Conservation (phyloP, 306 rosid species). For the Casuarina equisetifolia region DNA sequence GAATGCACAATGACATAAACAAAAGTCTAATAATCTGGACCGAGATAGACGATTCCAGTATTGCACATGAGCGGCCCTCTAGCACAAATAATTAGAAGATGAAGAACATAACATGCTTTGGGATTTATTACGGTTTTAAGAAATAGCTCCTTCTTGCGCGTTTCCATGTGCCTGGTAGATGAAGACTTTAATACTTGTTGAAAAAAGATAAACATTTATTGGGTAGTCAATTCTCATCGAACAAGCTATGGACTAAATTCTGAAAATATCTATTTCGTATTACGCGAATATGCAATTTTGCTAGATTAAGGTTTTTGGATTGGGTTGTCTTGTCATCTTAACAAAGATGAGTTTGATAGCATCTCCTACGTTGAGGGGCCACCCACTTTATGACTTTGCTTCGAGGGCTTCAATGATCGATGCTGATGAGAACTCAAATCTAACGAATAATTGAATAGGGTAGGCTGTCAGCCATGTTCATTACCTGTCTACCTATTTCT, state of each 20-base stretch:
- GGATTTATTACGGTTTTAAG: conserved; percentile 12
- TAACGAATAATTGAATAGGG: not conserved
- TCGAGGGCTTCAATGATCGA: too few relatives aligned
- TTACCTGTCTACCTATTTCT: not conserved
- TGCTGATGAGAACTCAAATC: not conserved
- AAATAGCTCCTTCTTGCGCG: conserved; percentile 18
- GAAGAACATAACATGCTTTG: not conserved
- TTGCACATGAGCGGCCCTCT: not conserved
- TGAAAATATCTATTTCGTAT: not conserved
- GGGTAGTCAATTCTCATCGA: conserved; percentile 26
- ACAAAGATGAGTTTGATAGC: not conserved
- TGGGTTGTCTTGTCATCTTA: not conserved
- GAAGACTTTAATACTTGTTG: conserved; percentile 46
- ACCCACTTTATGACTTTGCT: not conserved
- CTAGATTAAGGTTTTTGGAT: not conserved
- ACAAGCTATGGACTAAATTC: not conserved
- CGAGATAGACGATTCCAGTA: not conserved
- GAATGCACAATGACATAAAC: not conserved
- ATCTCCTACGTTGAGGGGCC: not conserved
- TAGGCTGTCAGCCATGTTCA: too few relatives aligned
- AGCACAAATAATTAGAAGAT: not conserved
- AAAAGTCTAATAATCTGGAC: not conserved
- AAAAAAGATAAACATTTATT: conserved; percentile 12
- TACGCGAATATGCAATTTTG: not conserved
- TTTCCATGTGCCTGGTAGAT: conserved; percentile 60